phyloP scores from a whole-genome alignment of 345 rosid species.

The Salix udensis region DNA sequence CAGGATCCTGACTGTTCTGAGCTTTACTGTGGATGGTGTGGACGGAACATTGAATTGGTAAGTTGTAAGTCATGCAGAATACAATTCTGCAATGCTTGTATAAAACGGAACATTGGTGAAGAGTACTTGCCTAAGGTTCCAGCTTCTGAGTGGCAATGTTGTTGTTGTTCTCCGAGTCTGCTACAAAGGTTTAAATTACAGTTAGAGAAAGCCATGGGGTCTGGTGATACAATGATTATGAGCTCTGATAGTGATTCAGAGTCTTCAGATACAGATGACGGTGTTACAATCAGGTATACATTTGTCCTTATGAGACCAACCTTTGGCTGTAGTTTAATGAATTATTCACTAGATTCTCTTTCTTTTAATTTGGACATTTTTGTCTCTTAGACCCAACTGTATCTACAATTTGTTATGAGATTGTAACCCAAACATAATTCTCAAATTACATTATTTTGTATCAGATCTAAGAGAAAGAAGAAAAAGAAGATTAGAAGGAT shows the following conservation, averaged over 20 bases:
- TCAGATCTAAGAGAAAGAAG: constrained; percentile 59
- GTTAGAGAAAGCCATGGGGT: constrained; percentile 66
- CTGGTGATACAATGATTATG: constrained; percentile 31
- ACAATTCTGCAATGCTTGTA: constrained; percentile 67
- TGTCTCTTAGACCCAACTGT: background rate
- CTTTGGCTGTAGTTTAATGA: background rate
- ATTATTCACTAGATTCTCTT: background rate
- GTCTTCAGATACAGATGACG: constrained; percentile 54
- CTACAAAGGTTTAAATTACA: constrained; percentile 59
- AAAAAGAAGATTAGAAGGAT: constrained; percentile 92
- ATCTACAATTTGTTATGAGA: background rate
- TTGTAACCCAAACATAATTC: constrained; percentile 19
- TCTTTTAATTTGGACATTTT: background rate
- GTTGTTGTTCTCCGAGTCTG: constrained; percentile 73
- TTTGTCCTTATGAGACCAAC: background rate
- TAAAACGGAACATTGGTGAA: constrained; percentile 75
- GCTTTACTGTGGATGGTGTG: constrained; percentile 92
- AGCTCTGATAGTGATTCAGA: constrained; percentile 71
- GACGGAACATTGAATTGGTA: constrained; percentile 55
- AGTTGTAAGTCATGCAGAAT: constrained; percentile 75
- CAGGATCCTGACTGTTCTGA: constrained; percentile 68
- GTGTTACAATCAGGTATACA: constrained; percentile 48
- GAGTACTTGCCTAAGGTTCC: constrained; percentile 56
- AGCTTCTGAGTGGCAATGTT: constrained; percentile 80
- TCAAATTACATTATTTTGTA: constrained; percentile 20